phyloP scores from a whole-genome alignment of 2,329 filamentous ascomycete species.

The Fusarium brachygibbosum region DNA sequence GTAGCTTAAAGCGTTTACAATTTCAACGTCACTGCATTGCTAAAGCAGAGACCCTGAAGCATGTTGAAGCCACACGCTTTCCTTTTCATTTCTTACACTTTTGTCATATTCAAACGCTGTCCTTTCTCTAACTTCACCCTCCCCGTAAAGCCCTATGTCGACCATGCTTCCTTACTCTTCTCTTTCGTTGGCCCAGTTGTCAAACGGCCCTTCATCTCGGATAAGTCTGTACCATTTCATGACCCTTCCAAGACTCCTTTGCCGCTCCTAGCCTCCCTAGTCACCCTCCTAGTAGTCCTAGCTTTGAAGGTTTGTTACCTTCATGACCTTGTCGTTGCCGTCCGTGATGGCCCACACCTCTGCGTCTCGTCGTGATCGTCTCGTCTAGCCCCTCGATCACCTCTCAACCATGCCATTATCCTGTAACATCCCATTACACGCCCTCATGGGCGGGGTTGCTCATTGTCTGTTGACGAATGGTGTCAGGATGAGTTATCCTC shows the following conservation, averaged over 20 bases:
- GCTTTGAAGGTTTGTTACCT: slow-evolving; percentile 41
- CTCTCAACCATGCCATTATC: slow-evolving; percentile 53
- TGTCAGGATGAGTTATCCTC: slow-evolving; percentile 60
- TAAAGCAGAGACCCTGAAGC: slow-evolving; percentile 34
- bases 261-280: slow-evolving; percentile 51
- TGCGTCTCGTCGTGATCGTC: slow-evolving; percentile 54
- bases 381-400: slow-evolving; percentile 47
- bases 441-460: slow-evolving; percentile 59
- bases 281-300: slow-evolving; percentile 49
- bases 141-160: slow-evolving; percentile 42
- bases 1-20: slow-evolving; percentile 45
- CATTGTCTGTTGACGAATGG: slow-evolving; percentile 58
- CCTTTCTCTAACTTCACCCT: slow-evolving; percentile 49
- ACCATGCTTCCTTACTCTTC: slow-evolving; percentile 36
- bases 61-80: slow-evolving; percentile 46
- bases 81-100: slow-evolving; percentile 23
- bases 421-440: slow-evolving; percentile 48
- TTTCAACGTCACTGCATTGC: slow-evolving; percentile 46
- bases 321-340: slow-evolving; percentile 44
- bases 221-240: slow-evolving; percentile 37
- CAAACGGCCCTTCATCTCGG: slow-evolving; percentile 34
- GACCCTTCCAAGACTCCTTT: slow-evolving; percentile 37
- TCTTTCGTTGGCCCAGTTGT: slow-evolving; percentile 47
- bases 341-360: slow-evolving; percentile 53
- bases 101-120: slow-evolving; percentile 31